These are phyloP conservation scores for Fusarium goolgardi DNA, from an alignment of 2,329 filamentous ascomycete species.

Conservation along the genomic window DNA sequence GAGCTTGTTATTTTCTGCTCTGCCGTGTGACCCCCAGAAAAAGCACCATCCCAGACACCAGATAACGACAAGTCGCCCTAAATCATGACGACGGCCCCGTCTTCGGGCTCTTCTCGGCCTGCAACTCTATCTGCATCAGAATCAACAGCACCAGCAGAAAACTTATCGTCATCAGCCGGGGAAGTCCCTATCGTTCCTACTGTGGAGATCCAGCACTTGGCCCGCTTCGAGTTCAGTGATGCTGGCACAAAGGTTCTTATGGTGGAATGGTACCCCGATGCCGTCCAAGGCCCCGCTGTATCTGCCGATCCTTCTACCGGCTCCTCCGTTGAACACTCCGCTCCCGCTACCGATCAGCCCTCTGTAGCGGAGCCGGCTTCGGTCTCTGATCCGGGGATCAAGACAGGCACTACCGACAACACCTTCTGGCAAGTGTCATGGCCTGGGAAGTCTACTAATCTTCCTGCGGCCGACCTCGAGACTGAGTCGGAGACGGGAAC, in stretches of 20 bases:
- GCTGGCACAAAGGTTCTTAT: constrained; percentile 92
- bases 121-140: constrained; percentile 20
- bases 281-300: constrained; percentile 34
- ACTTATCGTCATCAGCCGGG: constrained; percentile 21
- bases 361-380: constrained; percentile 38
- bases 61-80: constrained; percentile 28
- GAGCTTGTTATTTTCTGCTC: constrained; percentile 17
- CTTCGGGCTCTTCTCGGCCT: constrained; percentile 52
- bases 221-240: constrained; percentile 89
- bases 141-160: constrained; percentile 8
- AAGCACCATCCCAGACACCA: constrained; percentile 2
- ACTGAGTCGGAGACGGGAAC: constrained; percentile 47
- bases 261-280: constrained; percentile 81
- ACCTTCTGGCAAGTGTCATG: constrained; percentile 80
- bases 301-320: constrained; percentile 25
- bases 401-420: constrained; percentile 9
- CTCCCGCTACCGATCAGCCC: constrained; percentile 33
- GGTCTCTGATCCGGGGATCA: constrained; percentile 12
- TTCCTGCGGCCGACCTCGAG: constrained; percentile 66
- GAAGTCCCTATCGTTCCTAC: constrained; percentile 42
- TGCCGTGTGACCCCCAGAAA: constrained; percentile 19
- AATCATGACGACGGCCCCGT: constrained; percentile 46
- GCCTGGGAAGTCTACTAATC: constrained; percentile 80
- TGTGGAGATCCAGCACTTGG: constrained; percentile 54
- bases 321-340: constrained; percentile 23